These are phyloP conservation scores for Serpula lacrymans DNA, from an alignment of 768 basidiomycete species.

Conservation along the genomic window DNA sequence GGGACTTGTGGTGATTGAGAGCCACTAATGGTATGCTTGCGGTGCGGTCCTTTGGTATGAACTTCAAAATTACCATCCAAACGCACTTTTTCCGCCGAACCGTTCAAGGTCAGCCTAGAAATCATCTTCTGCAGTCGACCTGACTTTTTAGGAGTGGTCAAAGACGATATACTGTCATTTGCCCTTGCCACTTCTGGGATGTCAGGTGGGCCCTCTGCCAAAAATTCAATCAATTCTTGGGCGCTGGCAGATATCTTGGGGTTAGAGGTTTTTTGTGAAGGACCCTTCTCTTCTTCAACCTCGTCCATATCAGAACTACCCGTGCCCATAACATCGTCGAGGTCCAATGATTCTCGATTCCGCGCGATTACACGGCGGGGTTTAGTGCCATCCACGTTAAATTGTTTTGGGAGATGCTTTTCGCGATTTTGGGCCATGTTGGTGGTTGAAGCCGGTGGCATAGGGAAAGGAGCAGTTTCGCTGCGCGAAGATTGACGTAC, in stretches of 20 bases:
- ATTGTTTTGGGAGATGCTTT: conserved; percentile 24
- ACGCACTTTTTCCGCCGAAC: conserved; percentile 11
- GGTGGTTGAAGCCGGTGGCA: conserved; percentile 22
- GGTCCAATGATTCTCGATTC: conserved; percentile 65
- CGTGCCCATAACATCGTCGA: conserved; percentile 79
- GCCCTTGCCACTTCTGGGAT: conserved; percentile 18
- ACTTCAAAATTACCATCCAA: conserved; percentile 17
- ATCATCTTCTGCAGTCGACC: conserved; percentile 80
- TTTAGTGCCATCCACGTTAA: conserved; percentile 23
- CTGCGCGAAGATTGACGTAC: conserved; percentile 27
- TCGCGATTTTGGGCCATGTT: conserved; percentile 15
- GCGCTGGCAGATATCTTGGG: conserved; percentile 37
- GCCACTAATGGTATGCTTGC: conserved; percentile 26
- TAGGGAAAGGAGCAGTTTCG: conserved; percentile 25
- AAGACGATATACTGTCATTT: conserved; percentile 41
- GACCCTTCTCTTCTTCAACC: conserved; percentile 29
- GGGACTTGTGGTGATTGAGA: conserved; percentile 10
- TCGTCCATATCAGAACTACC: conserved; percentile 64
- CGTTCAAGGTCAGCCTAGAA: conserved; percentile 62
- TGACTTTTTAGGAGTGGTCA: conserved; percentile 42
- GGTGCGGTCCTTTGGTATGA: conserved; percentile 28
- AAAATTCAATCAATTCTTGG: conserved; percentile 53
- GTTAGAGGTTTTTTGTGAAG: conserved; percentile 54
- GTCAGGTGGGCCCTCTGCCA: conserved; percentile 55
- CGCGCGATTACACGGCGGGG: conserved; percentile 42